A percentile compares a stretch with the other conserved stretches of the same genome.
Evolutionary conservation across 148 eudicot genomes (phyloP).

Genomic region (Rhododendron simsii): DNA sequence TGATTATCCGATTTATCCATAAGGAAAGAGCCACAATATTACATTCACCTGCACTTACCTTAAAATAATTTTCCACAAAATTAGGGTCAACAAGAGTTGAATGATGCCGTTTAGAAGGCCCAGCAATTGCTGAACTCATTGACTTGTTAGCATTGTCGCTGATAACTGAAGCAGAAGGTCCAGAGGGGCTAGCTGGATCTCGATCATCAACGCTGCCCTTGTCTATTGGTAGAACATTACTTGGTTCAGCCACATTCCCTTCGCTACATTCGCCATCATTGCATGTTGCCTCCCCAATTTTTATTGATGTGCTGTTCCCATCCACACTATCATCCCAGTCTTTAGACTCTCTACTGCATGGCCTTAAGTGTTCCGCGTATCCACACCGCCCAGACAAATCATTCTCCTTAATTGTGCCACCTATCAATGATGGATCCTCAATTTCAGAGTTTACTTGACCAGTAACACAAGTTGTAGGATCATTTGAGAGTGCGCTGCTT

Average conservation of each 20-base stretch:
- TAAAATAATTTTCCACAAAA: conserved; percentile 95
- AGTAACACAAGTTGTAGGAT: conserved; percentile 24
- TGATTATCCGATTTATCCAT: not conserved
- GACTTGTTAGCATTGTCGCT: conserved; percentile 30
- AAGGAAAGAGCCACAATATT: conserved; percentile 3
- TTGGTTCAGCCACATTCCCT: conserved; percentile 27
- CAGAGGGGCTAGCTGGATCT: conserved; percentile 18
- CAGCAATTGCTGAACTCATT: conserved; percentile 31
- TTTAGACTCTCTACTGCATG: conserved; percentile 7
- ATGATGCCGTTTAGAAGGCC: conserved; percentile 39
- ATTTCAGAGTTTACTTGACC: conserved; percentile 29
- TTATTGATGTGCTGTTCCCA: conserved; percentile 14
- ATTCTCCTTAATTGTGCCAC: conserved; percentile 21
- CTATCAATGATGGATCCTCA: conserved; percentile 27
- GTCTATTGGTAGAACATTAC: conserved; percentile 16
- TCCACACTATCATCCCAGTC: conserved; percentile 18
- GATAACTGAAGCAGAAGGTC: conserved; percentile 37
- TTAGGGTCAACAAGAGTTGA: conserved; percentile 76
- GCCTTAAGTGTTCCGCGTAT: conserved; percentile 26
- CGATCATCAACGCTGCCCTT: conserved; percentile 18
- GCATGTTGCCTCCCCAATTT: conserved; percentile 26
- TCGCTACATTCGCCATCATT: conserved; percentile 22
- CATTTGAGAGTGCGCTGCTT: conserved; percentile 26
- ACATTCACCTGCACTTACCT: conserved; percentile 36
- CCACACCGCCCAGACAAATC: conserved; percentile 28